phyloP scores from a whole-genome alignment of 768 basidiomycete species.

The Naganishia onofrii region DNA sequence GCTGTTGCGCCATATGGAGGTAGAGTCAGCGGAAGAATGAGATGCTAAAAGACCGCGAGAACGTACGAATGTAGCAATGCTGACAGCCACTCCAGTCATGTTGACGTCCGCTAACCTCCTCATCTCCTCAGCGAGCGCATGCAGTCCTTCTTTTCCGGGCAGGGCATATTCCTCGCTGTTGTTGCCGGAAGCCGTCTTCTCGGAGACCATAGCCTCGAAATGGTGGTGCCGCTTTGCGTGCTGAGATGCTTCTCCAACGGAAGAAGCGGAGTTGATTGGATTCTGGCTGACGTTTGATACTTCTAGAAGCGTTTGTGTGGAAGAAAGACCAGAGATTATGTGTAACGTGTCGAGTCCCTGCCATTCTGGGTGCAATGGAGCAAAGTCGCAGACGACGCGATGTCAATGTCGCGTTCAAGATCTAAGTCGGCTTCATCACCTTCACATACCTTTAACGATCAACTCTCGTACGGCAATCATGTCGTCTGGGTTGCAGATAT shows the following conservation, averaged over 20 bases:
- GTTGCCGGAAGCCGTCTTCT: background rate
- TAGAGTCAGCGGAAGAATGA: background rate
- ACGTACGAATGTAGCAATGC: conserved; percentile 48
- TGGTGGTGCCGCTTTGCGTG: background rate
- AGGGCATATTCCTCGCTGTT: background rate
- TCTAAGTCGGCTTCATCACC: background rate
- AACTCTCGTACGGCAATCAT: conserved; percentile 62
- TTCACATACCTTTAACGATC: conserved; percentile 60
- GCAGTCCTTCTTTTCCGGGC: conserved; percentile 57
- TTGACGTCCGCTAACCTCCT: conserved; percentile 45
- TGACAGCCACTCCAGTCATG: conserved; percentile 44
- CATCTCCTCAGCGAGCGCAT: conserved; percentile 58
- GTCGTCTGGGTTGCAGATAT: conserved; percentile 66
- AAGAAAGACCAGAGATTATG: conserved; percentile 78
- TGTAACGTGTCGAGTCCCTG: conserved; percentile 76
- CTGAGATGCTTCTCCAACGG: conserved; percentile 58
- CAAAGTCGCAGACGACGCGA: conserved; percentile 7
- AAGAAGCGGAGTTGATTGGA: conserved; percentile 22
- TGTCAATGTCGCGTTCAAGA: background rate
- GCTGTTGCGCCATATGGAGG: conserved; percentile 55
- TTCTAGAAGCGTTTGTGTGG: conserved; percentile 70
- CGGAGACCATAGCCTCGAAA: background rate
- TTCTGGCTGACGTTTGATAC: conserved; percentile 1
- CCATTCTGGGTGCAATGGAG: conserved; percentile 62
- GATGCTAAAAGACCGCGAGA: background rate